These are phyloP conservation scores for Metschnikowia gruessii DNA, from an alignment of 805 yeast genomes.

Conservation along the genomic window DNA sequence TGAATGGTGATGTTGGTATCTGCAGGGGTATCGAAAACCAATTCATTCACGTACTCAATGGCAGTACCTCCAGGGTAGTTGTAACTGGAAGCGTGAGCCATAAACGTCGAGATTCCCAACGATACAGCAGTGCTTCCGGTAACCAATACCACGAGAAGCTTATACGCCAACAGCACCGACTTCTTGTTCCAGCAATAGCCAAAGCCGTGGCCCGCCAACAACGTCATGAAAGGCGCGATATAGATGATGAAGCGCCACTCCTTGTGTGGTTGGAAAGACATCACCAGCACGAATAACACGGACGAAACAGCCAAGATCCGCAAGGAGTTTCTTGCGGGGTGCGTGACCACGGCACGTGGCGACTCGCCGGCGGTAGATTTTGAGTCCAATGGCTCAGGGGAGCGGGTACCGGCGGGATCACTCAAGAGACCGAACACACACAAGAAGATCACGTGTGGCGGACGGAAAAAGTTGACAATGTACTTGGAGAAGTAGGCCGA, in stretches of 20 bases:
- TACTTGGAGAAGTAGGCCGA: slow-evolving; percentile 61
- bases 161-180: slow-evolving; percentile 22
- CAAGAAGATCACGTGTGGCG: slow-evolving; percentile 45
- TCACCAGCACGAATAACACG: slow-evolving; percentile 50
- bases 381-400: slow-evolving; percentile 12
- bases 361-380: not conserved
- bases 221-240: slow-evolving; percentile 63
- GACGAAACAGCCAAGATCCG: slow-evolving; percentile 51
- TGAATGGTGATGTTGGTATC: slow-evolving; percentile 49
- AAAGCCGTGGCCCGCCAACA: slow-evolving; percentile 63
- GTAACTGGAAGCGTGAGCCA: slow-evolving; percentile 60
- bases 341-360: slow-evolving; percentile 23
- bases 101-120: slow-evolving; percentile 43
- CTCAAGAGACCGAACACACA: slow-evolving; percentile 38
- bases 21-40: slow-evolving; percentile 24
- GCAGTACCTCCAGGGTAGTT: slow-evolving; percentile 94
- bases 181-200: slow-evolving; percentile 26
- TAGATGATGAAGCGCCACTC: slow-evolving; percentile 92
- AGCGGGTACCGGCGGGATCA: slow-evolving; percentile 42
- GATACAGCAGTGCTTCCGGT: slow-evolving; percentile 24
- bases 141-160: slow-evolving; percentile 26
- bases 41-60: slow-evolving; percentile 48
- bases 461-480: slow-evolving; percentile 35
- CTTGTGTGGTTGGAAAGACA: slow-evolving; percentile 87
- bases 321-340: slow-evolving; percentile 30